A percentile compares a stretch with the other conserved stretches of the same genome.
phyloP scores from a whole-genome alignment of 192 early-diverging fungal genomes.

The Podila clonocystis region DNA sequence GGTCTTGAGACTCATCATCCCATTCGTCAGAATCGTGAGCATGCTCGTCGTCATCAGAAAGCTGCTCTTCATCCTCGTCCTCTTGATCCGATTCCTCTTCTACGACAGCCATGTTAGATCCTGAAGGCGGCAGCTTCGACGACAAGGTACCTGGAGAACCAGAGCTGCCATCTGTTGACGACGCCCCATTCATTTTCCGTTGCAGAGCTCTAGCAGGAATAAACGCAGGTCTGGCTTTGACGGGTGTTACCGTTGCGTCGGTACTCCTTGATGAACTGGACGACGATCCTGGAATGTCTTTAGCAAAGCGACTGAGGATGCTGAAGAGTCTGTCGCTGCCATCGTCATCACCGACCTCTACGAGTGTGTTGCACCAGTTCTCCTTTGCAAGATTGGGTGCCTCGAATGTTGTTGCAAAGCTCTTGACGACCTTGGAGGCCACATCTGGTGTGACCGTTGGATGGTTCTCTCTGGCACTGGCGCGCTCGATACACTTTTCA shows the following conservation, averaged over 20 bases:
- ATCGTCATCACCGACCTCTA: slow-evolving; percentile 44
- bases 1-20: neutral
- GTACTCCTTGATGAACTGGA: neutral
- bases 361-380: slow-evolving; percentile 43
- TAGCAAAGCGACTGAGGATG: slow-evolving; percentile 27
- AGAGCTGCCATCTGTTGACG: neutral
- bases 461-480: slow-evolving; percentile 35
- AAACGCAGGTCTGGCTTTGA: slow-evolving; percentile 38
- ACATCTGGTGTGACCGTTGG: slow-evolving; percentile 28
- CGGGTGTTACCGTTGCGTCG: slow-evolving; percentile 3
- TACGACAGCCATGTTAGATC: slow-evolving; percentile 31
- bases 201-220: slow-evolving; percentile 45
- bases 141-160: neutral
- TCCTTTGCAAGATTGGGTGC: slow-evolving; percentile 39
- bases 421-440: slow-evolving; percentile 37
- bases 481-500: slow-evolving; percentile 33
- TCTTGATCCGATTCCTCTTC: slow-evolving; percentile 29
- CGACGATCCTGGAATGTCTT: slow-evolving; percentile 11
- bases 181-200: slow-evolving; percentile 16
- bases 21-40: slow-evolving; percentile 7
- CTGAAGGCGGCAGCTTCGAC: slow-evolving; percentile 12
- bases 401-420: slow-evolving; percentile 42
- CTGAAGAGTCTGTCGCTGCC: slow-evolving; percentile 24
- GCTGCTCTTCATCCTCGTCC: slow-evolving; percentile 31
- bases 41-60: neutral